Percentiles rank a stretch among this genome's conserved stretches.
Evolutionary conservation across 2,329 filamentous ascomycete species (phyloP).

Genomic region (Colletotrichum noveboracense): DNA sequence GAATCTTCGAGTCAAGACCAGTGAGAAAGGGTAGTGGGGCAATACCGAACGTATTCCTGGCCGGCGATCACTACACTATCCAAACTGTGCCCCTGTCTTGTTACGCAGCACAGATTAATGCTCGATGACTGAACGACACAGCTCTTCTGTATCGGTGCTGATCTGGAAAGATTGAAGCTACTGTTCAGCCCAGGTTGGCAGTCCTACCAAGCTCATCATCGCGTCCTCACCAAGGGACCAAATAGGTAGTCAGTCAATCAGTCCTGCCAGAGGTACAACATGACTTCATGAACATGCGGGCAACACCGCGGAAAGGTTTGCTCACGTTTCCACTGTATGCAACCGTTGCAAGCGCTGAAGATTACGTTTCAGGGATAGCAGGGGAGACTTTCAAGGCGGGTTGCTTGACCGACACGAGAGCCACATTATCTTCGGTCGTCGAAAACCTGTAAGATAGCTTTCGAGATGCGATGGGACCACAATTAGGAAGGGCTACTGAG

Average conservation of each 20-base stretch:
- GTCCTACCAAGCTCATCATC: not conserved
- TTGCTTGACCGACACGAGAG: not conserved
- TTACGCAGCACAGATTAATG: not conserved
- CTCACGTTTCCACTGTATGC: not conserved
- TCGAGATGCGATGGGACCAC: fast-evolving
- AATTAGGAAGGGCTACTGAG: fast-evolving
- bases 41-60: not conserved
- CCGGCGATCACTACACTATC: not conserved
- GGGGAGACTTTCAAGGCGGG: not conserved
- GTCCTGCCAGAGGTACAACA: not conserved
- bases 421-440: not conserved
- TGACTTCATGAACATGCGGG: not conserved
- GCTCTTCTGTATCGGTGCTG: fast-evolving
- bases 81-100: not conserved
- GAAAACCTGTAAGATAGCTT: not conserved
- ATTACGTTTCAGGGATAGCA: fast-evolving
- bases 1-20: not conserved
- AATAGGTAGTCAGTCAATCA: not conserved
- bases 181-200: fast-evolving
- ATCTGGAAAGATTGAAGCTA: fast-evolving
- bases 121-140: not conserved
- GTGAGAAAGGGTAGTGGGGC: not conserved
- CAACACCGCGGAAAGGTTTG: not conserved
- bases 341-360: not conserved
- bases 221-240: not conserved